Conservation (phyloP, 2,329 filamentous ascomycete genomes). For the Scedosporium dehoogii region DNA sequence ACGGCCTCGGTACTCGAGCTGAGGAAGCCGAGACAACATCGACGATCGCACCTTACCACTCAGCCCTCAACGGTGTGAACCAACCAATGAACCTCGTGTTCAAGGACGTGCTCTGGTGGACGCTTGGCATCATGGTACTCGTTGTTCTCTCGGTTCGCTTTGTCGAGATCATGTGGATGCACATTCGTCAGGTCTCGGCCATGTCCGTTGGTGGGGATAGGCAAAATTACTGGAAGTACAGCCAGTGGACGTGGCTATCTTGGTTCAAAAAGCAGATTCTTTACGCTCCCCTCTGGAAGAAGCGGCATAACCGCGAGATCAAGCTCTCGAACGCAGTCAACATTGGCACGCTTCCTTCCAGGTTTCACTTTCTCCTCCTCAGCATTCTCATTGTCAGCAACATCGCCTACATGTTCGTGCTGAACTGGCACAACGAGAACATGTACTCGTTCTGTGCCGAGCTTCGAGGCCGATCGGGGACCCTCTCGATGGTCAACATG, state of each 20-base stretch:
- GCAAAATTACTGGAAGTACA: conserved; percentile 49
- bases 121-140: conserved; percentile 44
- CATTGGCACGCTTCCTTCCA: conserved; percentile 55
- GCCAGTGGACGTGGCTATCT: conserved; percentile 52
- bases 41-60: conserved; percentile 46
- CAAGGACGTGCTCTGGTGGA: conserved; percentile 50
- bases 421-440: conserved; percentile 50
- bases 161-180: conserved; percentile 41
- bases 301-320: conserved; percentile 60
- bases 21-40: conserved; percentile 21
- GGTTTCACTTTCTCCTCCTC: conserved; percentile 51
- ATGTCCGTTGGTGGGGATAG: conserved; percentile 42
- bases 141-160: conserved; percentile 44
- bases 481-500: conserved; percentile 68
- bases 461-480: conserved; percentile 59
- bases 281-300: conserved; percentile 53
- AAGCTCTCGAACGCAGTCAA: conserved; percentile 49
- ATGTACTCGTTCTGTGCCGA: conserved; percentile 51
- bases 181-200: conserved; percentile 48
- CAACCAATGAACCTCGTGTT: conserved; percentile 48
- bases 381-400: conserved; percentile 50
- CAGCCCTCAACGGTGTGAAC: conserved; percentile 49
- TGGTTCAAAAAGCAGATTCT: conserved; percentile 49
- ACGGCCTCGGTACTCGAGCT: conserved; percentile 13
- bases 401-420: conserved; percentile 49